Base-by-base conservation (phyloP, 176 grass and related monocot genomes). In the Aegilops tauschii region DNA sequence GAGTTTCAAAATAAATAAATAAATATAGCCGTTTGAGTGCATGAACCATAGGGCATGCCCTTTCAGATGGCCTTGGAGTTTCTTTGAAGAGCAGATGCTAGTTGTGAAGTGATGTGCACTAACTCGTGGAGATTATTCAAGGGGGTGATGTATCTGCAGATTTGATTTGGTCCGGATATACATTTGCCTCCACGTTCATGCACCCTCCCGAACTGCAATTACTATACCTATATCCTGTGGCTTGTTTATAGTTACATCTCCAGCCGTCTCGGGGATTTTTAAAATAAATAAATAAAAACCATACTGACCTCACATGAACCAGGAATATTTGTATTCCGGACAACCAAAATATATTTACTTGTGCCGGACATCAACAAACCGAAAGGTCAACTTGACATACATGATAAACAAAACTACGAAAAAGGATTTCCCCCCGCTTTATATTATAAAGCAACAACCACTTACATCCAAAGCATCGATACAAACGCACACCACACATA, bases 121-220 rank as follows among this genome's bases (percentile, higher is more conserved):
- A 82, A 59, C 83, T 35, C 45, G 4, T 31, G 39, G 64, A 61
- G 42, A 86, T 18, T 64, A 71, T 56, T 78, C 40, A 65, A 78
- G 79, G 42, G 52, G 79, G 83, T 90, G 88, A 86, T 80, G 64
- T 21, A 86, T 90, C 84, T 78, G 8, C 54, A 14, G 79, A 44
- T 27, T 86, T 90, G 88, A 90, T 90, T 86, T 86, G 18, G 84
- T 83, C 79, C 69, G 59, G 14, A 79, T 72, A 82, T 86, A 83
- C 65, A 86, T 73, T 44, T 40, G 4, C 50, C 65, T 71, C 73
- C 17, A 66, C 73, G 25, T 90, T 90, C 80, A 87, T 86, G 84
- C 73, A 87, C 12, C 80, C 23, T 82, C 64, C 28, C 79, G 9
- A 84, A 61, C 62, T 30, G 30, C 25, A 77, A 73, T 61, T 4